Conservation (phyloP, 176 grass and related monocot species). For the maize (Zea mays) region DNA sequence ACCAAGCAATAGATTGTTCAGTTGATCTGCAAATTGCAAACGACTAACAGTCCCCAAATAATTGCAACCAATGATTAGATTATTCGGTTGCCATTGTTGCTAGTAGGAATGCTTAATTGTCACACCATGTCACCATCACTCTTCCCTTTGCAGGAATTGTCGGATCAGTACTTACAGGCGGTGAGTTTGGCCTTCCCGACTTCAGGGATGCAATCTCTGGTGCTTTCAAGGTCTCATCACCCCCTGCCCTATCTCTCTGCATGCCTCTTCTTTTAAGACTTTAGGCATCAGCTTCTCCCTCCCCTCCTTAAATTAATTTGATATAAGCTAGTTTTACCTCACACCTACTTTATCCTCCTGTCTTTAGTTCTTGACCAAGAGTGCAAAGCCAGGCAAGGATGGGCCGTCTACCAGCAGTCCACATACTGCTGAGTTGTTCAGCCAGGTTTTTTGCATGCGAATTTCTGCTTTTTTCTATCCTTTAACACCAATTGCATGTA, state of each 20-base stretch:
- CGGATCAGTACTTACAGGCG: conserved; percentile 42
- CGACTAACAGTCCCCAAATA: background rate
- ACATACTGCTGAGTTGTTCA: conserved; percentile 43
- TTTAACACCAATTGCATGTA: background rate
- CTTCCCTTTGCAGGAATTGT: conserved; percentile 41
- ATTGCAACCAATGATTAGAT: background rate
- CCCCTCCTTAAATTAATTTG: background rate
- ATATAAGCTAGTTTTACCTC: background rate
- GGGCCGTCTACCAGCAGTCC: conserved; percentile 24
- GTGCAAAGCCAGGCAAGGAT: conserved; percentile 40
- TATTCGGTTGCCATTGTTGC: background rate
- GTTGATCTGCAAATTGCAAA: background rate
- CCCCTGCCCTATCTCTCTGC: background rate
- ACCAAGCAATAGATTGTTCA: background rate
- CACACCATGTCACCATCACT: background rate
- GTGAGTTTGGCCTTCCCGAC: conserved; percentile 35
- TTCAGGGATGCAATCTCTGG: conserved; percentile 39
- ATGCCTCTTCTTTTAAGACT: background rate
- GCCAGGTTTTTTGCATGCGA: conserved; percentile 30
- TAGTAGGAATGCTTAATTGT: background rate
- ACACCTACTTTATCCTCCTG: background rate
- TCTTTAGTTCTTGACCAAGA: conserved; percentile 45
- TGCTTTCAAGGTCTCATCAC: conserved; percentile 43
- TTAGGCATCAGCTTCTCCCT: background rate
- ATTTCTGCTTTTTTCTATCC: background rate